Percentiles rank a stretch among this genome's conserved stretches.
Conservation (phyloP, 1,284 basidiomycete genomes). For the Sanghuangporus baumii region DNA sequence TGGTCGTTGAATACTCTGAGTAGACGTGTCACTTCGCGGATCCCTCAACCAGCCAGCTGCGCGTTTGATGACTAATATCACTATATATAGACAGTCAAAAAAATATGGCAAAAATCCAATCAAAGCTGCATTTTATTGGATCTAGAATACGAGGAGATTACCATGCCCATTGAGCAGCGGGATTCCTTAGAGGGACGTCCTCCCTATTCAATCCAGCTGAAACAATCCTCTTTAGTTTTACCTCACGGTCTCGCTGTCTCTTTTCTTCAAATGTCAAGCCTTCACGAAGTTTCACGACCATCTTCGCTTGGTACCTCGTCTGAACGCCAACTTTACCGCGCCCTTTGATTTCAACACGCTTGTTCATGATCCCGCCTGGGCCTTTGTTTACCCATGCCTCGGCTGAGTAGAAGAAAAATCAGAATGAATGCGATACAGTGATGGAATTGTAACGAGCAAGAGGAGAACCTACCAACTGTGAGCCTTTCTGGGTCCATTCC, state of each 20-base stretch:
- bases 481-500: slow-evolving; percentile 70
- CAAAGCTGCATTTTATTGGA: not conserved
- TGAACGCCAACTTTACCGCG: slow-evolving; percentile 79
- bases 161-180: slow-evolving; percentile 78
- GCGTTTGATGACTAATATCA: slow-evolving; percentile 18
- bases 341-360: slow-evolving; percentile 81
- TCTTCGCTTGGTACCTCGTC: slow-evolving; percentile 69
- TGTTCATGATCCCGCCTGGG: slow-evolving; percentile 41
- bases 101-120: not conserved
- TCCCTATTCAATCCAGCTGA: slow-evolving; percentile 77
- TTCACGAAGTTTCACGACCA: slow-evolving; percentile 79
- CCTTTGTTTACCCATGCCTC: slow-evolving; percentile 96
- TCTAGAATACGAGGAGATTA: slow-evolving; percentile 35
- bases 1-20: not conserved
- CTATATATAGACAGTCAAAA: not conserved
- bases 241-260: slow-evolving; percentile 54
- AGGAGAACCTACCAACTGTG: slow-evolving; percentile 64
- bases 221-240: slow-evolving; percentile 70
- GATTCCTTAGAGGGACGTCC: slow-evolving; percentile 73
- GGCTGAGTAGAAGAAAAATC: slow-evolving; percentile 38
- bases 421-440: slow-evolving; percentile 4
- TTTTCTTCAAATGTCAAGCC: slow-evolving; percentile 78
- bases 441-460: not conserved
- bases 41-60: slow-evolving; percentile 19
- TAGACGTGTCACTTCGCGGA: slow-evolving; percentile 3